Conservation (phyloP, 495 filamentous ascomycete genomes). For the Collariella sp. region DNA sequence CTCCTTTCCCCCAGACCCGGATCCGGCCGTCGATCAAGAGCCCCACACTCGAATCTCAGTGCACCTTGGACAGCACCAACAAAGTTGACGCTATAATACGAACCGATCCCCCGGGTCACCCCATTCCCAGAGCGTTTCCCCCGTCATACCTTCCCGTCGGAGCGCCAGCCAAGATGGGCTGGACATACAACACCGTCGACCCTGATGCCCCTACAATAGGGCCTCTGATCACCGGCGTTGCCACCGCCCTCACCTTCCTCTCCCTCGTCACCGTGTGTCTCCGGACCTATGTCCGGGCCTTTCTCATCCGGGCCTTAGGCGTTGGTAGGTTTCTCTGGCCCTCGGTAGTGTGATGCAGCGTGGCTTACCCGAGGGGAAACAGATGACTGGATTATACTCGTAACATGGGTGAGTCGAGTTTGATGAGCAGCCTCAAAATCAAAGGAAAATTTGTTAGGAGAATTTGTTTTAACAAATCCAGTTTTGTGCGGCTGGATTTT, state of each 20-base stretch:
- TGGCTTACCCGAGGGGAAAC: neutral
- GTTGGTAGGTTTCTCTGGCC: conserved; percentile 18
- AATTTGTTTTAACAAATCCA: neutral
- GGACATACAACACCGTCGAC: conserved; percentile 33
- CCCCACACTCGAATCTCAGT: too few relatives aligned
- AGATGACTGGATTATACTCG: conserved; percentile 36
- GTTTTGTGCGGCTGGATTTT: conserved; percentile 23
- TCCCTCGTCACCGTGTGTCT: conserved; percentile 30
- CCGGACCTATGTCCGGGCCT: conserved; percentile 29
- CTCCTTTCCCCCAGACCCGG: too few relatives aligned
- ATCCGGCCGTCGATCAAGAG: too few relatives aligned
- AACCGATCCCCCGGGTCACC: neutral
- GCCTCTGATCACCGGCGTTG: conserved; percentile 28
- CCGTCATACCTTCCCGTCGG: neutral
- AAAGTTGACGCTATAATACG: neutral
- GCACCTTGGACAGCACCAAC: too few relatives aligned
- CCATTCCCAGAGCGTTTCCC: neutral
- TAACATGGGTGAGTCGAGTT: conserved; percentile 27
- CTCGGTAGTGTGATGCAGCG: neutral
- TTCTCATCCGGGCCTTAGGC: conserved; percentile 29
- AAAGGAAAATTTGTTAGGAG: neutral
- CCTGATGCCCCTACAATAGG: conserved; percentile 31
- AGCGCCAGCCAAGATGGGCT: conserved; percentile 27
- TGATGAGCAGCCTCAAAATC: neutral
- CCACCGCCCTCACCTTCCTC: conserved; percentile 24